phyloP scores from a whole-genome alignment of 768 basidiomycete genomes.

The Kwoniella dejecticola region DNA sequence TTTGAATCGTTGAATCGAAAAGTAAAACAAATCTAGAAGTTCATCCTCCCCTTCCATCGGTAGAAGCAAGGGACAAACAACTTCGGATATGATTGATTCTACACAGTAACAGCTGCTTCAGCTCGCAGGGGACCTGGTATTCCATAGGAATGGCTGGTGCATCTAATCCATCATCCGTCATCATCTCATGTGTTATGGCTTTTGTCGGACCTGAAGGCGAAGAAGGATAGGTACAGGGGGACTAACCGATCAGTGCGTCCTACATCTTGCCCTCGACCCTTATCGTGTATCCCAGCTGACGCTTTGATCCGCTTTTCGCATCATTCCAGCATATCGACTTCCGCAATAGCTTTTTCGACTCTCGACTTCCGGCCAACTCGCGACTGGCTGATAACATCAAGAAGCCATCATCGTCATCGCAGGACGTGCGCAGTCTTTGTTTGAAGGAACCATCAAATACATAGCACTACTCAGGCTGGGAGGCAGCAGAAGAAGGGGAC shows the following conservation, averaged over 20 bases:
- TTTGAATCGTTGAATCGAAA: not conserved
- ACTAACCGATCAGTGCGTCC: not conserved
- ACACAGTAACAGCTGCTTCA: too few species aligned
- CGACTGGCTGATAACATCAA: not conserved
- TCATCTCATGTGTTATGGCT: not conserved
- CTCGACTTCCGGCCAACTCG: not conserved
- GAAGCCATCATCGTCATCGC: slow-evolving; percentile 2
- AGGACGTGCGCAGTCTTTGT: slow-evolving; percentile 1
- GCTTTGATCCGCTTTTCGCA: too few species aligned
- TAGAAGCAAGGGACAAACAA: too few species aligned
- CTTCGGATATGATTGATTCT: too few species aligned
- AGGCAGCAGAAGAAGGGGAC: not conserved
- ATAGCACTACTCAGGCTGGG: not conserved
- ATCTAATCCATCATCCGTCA: too few species aligned
- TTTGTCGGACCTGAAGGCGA: not conserved
- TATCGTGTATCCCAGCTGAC: too few species aligned
- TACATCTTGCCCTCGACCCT: too few species aligned
- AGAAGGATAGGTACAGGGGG: not conserved
- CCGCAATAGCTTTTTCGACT: not conserved
- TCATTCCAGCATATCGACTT: not conserved
- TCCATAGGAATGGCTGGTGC: not conserved
- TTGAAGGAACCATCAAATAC: too few species aligned
- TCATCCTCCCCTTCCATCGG: too few species aligned
- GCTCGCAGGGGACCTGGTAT: too few species aligned
- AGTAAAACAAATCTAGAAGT: not conserved